phyloP scores from a whole-genome alignment of 1,284 basidiomycete genomes.

The Pseudozyma sp. region DNA sequence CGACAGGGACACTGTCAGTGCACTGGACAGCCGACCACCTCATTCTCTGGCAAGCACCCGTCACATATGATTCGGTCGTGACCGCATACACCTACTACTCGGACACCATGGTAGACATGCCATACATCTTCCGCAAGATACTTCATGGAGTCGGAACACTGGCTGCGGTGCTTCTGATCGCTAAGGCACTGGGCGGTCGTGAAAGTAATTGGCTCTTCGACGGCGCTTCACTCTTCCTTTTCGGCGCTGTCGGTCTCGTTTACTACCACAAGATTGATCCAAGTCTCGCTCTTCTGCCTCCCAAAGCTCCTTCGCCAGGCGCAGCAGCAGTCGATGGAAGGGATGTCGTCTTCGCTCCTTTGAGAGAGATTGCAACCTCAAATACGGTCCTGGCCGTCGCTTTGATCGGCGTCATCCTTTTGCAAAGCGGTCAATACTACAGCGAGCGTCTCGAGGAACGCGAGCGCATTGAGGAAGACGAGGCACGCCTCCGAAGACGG shows the following conservation, averaged over 20 bases:
- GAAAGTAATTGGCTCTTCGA: conserved; percentile 69
- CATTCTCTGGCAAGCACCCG: conserved; percentile 64
- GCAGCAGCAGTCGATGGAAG: conserved; percentile 32
- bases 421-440: conserved; percentile 68
- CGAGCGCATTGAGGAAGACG: conserved; percentile 66
- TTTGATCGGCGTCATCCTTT: conserved; percentile 63
- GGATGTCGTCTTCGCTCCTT: conserved; percentile 46
- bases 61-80: conserved; percentile 55
- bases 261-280: conserved; percentile 63
- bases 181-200: conserved; percentile 59
- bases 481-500: conserved; percentile 61
- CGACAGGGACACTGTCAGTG: conserved; percentile 62
- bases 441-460: conserved; percentile 66
- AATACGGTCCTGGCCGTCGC: conserved; percentile 66
- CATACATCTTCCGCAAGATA: conserved; percentile 37
- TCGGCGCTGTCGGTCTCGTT: conserved; percentile 60
- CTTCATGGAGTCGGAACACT: conserved; percentile 51
- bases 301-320: conserved; percentile 39
- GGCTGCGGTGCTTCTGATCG: conserved; percentile 46
- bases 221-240: conserved; percentile 67
- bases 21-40: conserved; percentile 68
- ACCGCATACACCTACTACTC: conserved; percentile 65
- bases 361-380: conserved; percentile 66
- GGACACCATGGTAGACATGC: conserved; percentile 55
- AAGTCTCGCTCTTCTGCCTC: conserved; percentile 48